Conservation (phyloP, 2,329 filamentous ascomycete genomes). For the Apiospora arundinis region DNA sequence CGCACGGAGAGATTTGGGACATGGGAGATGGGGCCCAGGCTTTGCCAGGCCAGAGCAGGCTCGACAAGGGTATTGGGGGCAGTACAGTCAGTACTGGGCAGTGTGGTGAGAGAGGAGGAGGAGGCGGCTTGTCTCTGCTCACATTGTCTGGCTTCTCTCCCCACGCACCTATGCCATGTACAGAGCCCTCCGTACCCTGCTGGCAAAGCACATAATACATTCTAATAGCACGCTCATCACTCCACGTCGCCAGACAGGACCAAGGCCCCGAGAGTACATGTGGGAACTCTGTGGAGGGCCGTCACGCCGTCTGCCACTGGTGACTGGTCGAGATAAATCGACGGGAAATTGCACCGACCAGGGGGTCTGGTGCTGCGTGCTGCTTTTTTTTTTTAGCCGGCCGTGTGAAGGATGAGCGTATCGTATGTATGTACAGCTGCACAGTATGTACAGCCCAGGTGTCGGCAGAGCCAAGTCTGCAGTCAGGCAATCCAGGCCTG, state of each 20-base stretch:
- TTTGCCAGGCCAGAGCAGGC: not conserved
- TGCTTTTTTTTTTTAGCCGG: not conserved
- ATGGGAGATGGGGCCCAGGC: constrained; percentile 9
- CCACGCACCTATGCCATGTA: constrained; percentile 11
- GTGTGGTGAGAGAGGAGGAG: constrained; percentile 5
- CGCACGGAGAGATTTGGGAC: constrained; percentile 16
- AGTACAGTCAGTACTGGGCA: not conserved
- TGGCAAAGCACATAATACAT: constrained; percentile 5
- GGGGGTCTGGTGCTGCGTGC: not conserved
- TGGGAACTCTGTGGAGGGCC: constrained; percentile 20
- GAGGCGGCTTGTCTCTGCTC: constrained; percentile 13
- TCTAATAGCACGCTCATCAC: not conserved
- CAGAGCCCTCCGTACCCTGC: constrained; percentile 12
- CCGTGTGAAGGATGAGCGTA: not conserved
- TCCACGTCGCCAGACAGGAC: constrained; percentile 13
- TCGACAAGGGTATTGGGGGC: not conserved
- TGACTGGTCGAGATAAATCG: constrained; percentile 12
- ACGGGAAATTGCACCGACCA: constrained; percentile 19
- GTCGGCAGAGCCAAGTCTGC: not conserved
- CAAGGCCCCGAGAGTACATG: constrained; percentile 15
- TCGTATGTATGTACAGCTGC: not conserved
- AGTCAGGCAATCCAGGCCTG: not conserved
- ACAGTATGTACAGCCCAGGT: not conserved
- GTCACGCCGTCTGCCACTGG: constrained; percentile 14
- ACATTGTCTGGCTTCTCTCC: not conserved